Evolutionary conservation across 768 basidiomycete species (phyloP).

Genomic region (Suillus spraguei): DNA sequence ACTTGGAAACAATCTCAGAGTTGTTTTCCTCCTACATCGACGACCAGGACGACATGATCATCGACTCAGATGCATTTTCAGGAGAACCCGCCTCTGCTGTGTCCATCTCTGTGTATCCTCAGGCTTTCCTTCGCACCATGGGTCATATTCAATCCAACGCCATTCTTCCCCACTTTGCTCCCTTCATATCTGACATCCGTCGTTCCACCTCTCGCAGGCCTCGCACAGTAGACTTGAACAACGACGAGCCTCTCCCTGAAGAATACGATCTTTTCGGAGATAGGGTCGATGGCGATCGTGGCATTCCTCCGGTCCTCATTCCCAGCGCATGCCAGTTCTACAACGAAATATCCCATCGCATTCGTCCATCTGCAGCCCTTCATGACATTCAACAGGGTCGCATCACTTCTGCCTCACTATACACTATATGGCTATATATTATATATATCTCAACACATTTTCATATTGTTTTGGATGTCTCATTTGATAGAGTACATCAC

Average conservation of each 20-base stretch:
- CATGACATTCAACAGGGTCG: neutral
- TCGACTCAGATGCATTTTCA: neutral
- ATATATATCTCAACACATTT: too few species aligned
- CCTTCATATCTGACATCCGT: neutral
- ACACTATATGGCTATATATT: too few species aligned
- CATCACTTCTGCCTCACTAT: neutral
- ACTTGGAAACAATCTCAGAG: neutral
- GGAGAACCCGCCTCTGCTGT: neutral
- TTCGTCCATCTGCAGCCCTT: neutral
- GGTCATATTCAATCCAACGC: neutral
- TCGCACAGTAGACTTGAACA: neutral
- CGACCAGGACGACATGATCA: neutral
- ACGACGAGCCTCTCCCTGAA: neutral
- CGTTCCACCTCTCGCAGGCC: neutral
- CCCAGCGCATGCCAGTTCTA: slow-evolving; percentile 1
- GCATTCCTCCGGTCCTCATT: neutral
- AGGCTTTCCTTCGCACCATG: neutral
- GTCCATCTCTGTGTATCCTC: neutral
- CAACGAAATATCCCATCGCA: neutral
- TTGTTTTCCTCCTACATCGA: neutral
- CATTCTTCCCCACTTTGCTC: neutral
- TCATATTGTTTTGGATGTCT: too few species aligned
- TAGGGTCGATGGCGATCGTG: neutral
- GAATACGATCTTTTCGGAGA: neutral
- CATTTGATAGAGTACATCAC: too few species aligned